A percentile compares a stretch with the other conserved stretches of the same genome.
These are phyloP conservation scores for Kwoniella heveanensis DNA, from an alignment of 768 basidiomycete species.

Conservation along the genomic window DNA sequence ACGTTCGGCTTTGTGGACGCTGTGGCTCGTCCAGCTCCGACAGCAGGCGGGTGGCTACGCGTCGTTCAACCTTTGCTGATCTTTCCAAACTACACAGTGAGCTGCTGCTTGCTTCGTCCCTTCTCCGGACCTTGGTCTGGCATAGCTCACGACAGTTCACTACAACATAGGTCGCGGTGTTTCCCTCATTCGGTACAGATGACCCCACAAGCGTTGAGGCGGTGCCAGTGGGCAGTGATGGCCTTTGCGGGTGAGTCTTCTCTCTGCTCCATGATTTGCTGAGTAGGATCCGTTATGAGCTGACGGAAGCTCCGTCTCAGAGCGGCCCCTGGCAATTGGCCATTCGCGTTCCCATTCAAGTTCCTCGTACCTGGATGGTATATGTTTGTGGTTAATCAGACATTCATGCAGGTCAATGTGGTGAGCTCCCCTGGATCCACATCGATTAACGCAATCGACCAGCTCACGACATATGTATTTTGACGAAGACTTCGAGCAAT, in stretches of 20 bases:
- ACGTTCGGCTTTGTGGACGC: slow-evolving; percentile 53
- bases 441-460: too few species aligned
- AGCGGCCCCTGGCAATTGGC: slow-evolving; percentile 35
- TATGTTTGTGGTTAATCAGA: slow-evolving; percentile 54
- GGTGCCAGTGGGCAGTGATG: slow-evolving; percentile 35
- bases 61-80: slow-evolving; percentile 50
- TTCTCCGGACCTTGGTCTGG: not conserved
- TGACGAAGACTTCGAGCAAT: slow-evolving; percentile 23
- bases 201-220: slow-evolving; percentile 24
- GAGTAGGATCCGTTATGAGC: not conserved
- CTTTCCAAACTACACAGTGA: slow-evolving; percentile 48
- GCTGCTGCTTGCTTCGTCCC: slow-evolving; percentile 7
- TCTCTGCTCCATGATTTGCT: not conserved
- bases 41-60: slow-evolving; percentile 45
- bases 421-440: too few species aligned
- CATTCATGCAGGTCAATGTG: slow-evolving; percentile 46
- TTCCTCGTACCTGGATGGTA: slow-evolving; percentile 53
- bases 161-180: slow-evolving; percentile 42
- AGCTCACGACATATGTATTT: slow-evolving; percentile 6
- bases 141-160: not conserved
- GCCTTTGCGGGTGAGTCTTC: slow-evolving; percentile 44
- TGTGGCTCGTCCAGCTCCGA: slow-evolving; percentile 40
- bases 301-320: slow-evolving; percentile 17
- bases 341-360: slow-evolving; percentile 39
- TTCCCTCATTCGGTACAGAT: slow-evolving; percentile 34